Percentiles rank a stretch among this genome's conserved stretches.
These are phyloP conservation scores for Kuraishia cidri DNA, from an alignment of 805 yeast genomes.

Conservation along the genomic window DNA sequence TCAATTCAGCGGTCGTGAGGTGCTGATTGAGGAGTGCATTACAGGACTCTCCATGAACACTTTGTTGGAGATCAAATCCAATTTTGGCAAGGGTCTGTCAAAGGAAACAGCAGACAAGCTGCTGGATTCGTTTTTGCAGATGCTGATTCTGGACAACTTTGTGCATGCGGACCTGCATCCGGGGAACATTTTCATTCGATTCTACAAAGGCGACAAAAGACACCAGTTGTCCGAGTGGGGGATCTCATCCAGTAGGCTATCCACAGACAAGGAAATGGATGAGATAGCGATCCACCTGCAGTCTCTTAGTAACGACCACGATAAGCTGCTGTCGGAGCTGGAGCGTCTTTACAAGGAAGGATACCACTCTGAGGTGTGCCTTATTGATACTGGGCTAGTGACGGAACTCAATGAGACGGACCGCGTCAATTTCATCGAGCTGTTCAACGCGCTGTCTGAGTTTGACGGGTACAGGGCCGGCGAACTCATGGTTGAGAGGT, in stretches of 20 bases:
- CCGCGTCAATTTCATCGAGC: slow-evolving; percentile 77
- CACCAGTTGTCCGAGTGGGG: slow-evolving; percentile 27
- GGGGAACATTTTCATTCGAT: slow-evolving; percentile 81
- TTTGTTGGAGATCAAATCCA: slow-evolving; percentile 41
- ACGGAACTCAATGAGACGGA: slow-evolving; percentile 78
- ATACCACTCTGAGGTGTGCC: slow-evolving; percentile 79
- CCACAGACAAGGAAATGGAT: slow-evolving; percentile 36
- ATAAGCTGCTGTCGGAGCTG: slow-evolving; percentile 38
- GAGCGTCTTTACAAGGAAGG: slow-evolving; percentile 39
- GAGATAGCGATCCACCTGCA: slow-evolving; percentile 31
- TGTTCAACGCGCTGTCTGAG: slow-evolving; percentile 80
- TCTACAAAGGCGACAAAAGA: slow-evolving; percentile 35
- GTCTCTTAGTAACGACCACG: slow-evolving; percentile 21
- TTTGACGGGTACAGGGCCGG: slow-evolving; percentile 96
- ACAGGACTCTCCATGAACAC: slow-evolving; percentile 77
- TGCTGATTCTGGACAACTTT: slow-evolving; percentile 89
- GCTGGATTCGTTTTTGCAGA: slow-evolving; percentile 83
- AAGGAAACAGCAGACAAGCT: slow-evolving; percentile 72
- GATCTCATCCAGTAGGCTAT: slow-evolving; percentile 23
- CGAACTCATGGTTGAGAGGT: slow-evolving; percentile 89
- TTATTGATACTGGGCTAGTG: slow-evolving; percentile 88
- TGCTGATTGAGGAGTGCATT: slow-evolving; percentile 80
- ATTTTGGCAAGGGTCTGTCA: slow-evolving; percentile 41
- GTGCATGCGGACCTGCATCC: slow-evolving; percentile 97
- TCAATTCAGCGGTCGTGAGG: slow-evolving; percentile 54